Percentiles rank a stretch among this genome's conserved stretches.
These are phyloP conservation scores for Orychophragmus violaceus DNA, from an alignment of 345 rosid genomes.

Conservation along the genomic window DNA sequence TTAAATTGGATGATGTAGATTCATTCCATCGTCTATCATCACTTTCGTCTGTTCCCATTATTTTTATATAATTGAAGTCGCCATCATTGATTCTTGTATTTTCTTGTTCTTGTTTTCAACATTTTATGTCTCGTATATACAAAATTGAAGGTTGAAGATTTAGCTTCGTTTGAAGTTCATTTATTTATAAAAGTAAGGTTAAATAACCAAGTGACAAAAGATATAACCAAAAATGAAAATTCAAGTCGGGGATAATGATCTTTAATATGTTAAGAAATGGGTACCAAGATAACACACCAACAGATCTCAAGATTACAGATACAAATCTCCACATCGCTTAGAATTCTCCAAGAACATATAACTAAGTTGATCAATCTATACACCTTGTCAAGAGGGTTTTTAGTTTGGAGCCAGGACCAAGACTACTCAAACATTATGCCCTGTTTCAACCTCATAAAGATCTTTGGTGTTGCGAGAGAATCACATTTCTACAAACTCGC, in stretches of 20 bases:
- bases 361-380: constrained; percentile 13
- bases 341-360: constrained; percentile 7
- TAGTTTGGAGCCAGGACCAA: not conserved
- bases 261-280: not conserved
- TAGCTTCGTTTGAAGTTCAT: not conserved
- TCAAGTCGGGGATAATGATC: not conserved
- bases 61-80: not conserved
- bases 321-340: constrained; percentile 15
- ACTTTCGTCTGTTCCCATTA: not conserved
- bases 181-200: not conserved
- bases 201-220: not conserved
- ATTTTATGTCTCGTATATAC: constrained; percentile 9
- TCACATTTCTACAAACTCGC: constrained; percentile 27
- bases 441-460: not conserved
- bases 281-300: constrained; percentile 10
- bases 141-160: not conserved
- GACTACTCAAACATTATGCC: not conserved
- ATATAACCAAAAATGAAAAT: no score
- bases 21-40: not conserved
- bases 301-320: not conserved
- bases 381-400: constrained; percentile 7
- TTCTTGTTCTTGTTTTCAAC: not conserved
- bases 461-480: constrained; percentile 4
- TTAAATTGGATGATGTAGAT: constrained; percentile 29
- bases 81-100: not conserved